Percentiles rank a stretch among this genome's conserved stretches.
phyloP scores from a whole-genome alignment of 352 stramenopile species.

The Globisporangium middletonii region DNA sequence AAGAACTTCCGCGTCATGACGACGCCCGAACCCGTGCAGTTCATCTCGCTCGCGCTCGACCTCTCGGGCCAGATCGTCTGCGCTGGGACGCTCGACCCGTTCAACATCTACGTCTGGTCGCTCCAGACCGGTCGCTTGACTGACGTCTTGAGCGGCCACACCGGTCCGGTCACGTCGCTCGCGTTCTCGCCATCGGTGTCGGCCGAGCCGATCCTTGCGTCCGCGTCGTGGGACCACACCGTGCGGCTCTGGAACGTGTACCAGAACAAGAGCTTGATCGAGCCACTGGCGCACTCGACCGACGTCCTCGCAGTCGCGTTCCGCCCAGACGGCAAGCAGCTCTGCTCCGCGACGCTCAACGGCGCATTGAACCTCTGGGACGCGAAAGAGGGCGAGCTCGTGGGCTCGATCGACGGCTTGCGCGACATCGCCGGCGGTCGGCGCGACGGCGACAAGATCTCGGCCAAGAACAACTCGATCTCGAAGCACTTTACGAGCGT shows the following conservation, averaged over 20 bases:
- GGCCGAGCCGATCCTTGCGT: slow-evolving; percentile 88
- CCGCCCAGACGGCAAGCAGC: slow-evolving; percentile 95
- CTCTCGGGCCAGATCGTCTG: slow-evolving; percentile 94
- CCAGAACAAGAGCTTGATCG: slow-evolving; percentile 92
- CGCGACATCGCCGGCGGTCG: slow-evolving; percentile 95
- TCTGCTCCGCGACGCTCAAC: slow-evolving; percentile 95
- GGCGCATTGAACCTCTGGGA: slow-evolving; percentile 97
- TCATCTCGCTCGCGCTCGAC: slow-evolving; percentile 97
- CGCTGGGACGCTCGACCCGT: slow-evolving; percentile 94
- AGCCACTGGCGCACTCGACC: slow-evolving; percentile 94
- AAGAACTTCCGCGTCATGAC: slow-evolving; percentile 99
- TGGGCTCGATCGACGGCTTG: slow-evolving; percentile 94
- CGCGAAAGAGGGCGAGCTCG: slow-evolving; percentile 92
- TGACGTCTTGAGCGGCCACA: slow-evolving; percentile 97
- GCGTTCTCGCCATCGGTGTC: slow-evolving; percentile 86
- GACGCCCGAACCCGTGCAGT: slow-evolving; percentile 95
- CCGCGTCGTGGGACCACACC: slow-evolving; percentile 97
- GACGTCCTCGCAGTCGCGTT: slow-evolving; percentile 97
- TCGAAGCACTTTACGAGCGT: slow-evolving; percentile 99
- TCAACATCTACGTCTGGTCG: slow-evolving; percentile 98
- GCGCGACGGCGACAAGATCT: slow-evolving; percentile 73
- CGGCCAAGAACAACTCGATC: slow-evolving; percentile 86
- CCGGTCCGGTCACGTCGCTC: slow-evolving; percentile 94
- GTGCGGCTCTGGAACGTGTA: slow-evolving; percentile 99
- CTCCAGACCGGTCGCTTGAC: slow-evolving; percentile 95